These are phyloP conservation scores for Paramecium primaurelia DNA, from an alignment of 73 alveolate genomes.

Conservation along the genomic window DNA sequence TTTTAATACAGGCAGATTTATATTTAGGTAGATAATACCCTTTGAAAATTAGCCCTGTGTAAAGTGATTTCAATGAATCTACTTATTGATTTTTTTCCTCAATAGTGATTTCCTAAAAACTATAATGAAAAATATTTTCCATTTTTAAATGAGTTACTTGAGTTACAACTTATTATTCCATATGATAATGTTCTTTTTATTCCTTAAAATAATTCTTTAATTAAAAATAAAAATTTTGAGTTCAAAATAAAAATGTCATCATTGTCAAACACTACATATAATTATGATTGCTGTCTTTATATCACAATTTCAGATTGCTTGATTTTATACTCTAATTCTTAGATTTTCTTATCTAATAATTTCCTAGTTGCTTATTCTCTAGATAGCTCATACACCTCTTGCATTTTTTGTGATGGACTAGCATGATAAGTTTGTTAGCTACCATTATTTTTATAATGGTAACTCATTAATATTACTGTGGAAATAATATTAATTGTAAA, in stretches of 20 bases:
- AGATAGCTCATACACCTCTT: background rate
- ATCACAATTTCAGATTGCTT: background rate
- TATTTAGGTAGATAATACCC: too few relatives aligned
- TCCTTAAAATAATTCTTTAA: background rate
- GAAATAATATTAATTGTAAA: background rate
- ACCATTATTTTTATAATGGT: background rate
- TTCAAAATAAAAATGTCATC: background rate
- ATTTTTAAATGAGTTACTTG: too few relatives aligned
- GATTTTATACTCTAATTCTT: background rate
- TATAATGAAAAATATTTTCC: too few relatives aligned
- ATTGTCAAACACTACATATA: background rate
- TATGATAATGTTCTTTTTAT: too few relatives aligned
- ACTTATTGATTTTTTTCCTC: too few relatives aligned
- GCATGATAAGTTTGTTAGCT: background rate
- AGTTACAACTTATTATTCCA: too few relatives aligned
- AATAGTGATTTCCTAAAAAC: too few relatives aligned
- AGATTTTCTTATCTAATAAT: background rate
- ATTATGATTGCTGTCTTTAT: background rate
- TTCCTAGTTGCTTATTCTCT: background rate
- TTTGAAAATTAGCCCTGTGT: too few relatives aligned
- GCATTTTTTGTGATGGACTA: background rate
- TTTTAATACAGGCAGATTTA: too few relatives aligned
- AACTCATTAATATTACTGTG: background rate
- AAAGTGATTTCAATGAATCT: too few relatives aligned
- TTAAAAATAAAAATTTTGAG: background rate